phyloP scores from a whole-genome alignment of 2,329 filamentous ascomycete species.

The Trichoderma gracile region DNA sequence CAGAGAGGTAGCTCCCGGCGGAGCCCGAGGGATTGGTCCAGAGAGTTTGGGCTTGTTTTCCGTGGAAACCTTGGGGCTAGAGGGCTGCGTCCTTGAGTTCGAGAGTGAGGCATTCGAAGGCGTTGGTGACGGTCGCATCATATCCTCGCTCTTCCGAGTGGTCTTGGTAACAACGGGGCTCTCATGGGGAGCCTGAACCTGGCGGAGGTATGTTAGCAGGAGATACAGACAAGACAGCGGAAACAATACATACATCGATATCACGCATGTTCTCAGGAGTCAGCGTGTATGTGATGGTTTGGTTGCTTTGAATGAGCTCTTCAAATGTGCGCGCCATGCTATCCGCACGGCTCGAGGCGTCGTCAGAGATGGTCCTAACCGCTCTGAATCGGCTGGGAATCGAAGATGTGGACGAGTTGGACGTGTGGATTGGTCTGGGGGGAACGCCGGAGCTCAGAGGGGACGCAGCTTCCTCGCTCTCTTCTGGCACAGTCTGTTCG shows the following conservation, averaged over 20 bases:
- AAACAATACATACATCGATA: conserved; percentile 60
- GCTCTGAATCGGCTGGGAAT: conserved; percentile 48
- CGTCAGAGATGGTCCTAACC: conserved; percentile 58
- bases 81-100: conserved; percentile 15
- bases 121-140: conserved; percentile 37
- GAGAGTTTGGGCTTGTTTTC: conserved; percentile 29
- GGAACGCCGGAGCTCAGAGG: conserved; percentile 31
- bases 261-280: conserved; percentile 79
- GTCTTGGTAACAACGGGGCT: conserved; percentile 47
- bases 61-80: not conserved
- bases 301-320: conserved; percentile 76
- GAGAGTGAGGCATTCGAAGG: conserved; percentile 39
- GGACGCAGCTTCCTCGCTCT: conserved; percentile 37
- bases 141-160: conserved; percentile 51
- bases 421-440: conserved; percentile 47
- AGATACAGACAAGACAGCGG: not conserved
- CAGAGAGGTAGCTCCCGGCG: conserved; percentile 30
- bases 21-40: conserved; percentile 31
- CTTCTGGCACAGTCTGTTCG: conserved; percentile 41
- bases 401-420: conserved; percentile 53
- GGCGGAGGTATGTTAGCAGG: conserved; percentile 25
- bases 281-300: conserved; percentile 79
- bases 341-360: conserved; percentile 48
- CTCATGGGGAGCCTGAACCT: conserved; percentile 46
- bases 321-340: conserved; percentile 72